phyloP scores from a whole-genome alignment of 805 yeast genomes.

The Candida xiaguanensis region DNA sequence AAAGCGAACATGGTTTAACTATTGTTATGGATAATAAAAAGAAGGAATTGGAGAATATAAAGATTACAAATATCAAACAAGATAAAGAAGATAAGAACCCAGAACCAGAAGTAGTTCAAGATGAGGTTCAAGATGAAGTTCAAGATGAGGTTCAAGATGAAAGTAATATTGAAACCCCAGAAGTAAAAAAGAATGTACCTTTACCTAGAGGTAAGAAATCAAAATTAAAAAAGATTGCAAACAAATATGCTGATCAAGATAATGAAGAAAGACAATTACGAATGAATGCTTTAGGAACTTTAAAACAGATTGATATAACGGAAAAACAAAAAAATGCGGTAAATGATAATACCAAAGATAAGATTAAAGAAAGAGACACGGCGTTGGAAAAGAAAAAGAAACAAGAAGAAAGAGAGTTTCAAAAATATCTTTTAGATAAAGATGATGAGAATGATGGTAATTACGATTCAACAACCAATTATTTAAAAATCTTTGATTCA shows the following conservation, averaged over 20 bases:
- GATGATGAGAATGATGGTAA: conserved; percentile 29
- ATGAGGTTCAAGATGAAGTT: conserved; percentile 8
- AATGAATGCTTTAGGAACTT: conserved; percentile 80
- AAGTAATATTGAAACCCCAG: background rate
- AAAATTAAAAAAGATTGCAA: conserved; percentile 75
- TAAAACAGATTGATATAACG: conserved; percentile 49
- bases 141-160: conserved; percentile 9
- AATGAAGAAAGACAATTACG: conserved; percentile 76
- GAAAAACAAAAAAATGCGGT: conserved; percentile 15
- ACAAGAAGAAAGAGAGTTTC: conserved; percentile 42
- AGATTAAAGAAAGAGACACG: conserved; percentile 27
- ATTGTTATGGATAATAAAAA: conserved; percentile 34
- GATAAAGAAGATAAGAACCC: background rate
- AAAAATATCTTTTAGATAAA: conserved; percentile 38
- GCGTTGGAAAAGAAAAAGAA: conserved; percentile 42
- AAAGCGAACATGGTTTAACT: conserved; percentile 36
- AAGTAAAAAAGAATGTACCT: conserved; percentile 20
- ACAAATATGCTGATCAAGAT: conserved; percentile 87
- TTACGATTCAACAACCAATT: conserved; percentile 20
- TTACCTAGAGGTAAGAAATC: conserved; percentile 81
- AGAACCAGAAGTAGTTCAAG: background rate
- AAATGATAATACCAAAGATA: conserved; percentile 20
- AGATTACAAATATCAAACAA: conserved; percentile 4
- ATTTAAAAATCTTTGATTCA: conserved; percentile 43
- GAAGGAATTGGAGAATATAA: conserved; percentile 21